Base-by-base conservation (phyloP, 108 stramenopile genomes). In the Pseudonitzschia pungens region DNA sequence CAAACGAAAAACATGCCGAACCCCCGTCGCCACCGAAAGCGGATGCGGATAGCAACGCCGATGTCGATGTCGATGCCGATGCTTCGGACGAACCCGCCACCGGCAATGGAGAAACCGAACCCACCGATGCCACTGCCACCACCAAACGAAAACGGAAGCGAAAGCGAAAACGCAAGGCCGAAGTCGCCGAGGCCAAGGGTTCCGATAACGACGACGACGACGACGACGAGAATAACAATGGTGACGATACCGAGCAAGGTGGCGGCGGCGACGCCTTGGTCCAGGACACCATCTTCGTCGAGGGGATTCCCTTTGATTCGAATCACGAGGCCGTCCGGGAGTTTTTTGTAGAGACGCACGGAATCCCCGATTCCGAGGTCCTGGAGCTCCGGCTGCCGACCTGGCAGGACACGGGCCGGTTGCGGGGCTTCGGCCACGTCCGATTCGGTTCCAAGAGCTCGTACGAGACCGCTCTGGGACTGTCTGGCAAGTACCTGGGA, bases 401-500 rank as follows among this genome's bases (percentile, higher is more conserved):
- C 21, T 94, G 92, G 96, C 96, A 97, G 69, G 97, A 98, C 84
- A 88, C 95, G 5, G 96, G 96, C 6, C 75, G 96, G 53, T 73
- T 96, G 45, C 83, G 96, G 20, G 97, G 97, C 31, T 98, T 92
- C 83, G 97, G 93, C 0, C 97, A 98, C 77, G 90, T 97, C 10
- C 95, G 92, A 5, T 97, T 96, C 73, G 86, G 43, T 1, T 77
- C 84, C 6, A 54, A 29, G 24, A 72, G 77, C 53, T 72, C 85
- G 29, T 77, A 83, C 36, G 53, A 73, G 16, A 79, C 79, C 54
- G 95, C 96, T 0, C 65, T 97, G 62, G 71, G 69, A 12, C 72
- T 93, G 18, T 84, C 86, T 73, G 89, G 95, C 1, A 80, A 84
- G 67, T 83, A 91, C 54, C 52, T 98, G 60, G 78, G 87, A 14